These are phyloP conservation scores for Podila horticola DNA, from an alignment of 192 early-diverging fungal genomes.

Conservation along the genomic window DNA sequence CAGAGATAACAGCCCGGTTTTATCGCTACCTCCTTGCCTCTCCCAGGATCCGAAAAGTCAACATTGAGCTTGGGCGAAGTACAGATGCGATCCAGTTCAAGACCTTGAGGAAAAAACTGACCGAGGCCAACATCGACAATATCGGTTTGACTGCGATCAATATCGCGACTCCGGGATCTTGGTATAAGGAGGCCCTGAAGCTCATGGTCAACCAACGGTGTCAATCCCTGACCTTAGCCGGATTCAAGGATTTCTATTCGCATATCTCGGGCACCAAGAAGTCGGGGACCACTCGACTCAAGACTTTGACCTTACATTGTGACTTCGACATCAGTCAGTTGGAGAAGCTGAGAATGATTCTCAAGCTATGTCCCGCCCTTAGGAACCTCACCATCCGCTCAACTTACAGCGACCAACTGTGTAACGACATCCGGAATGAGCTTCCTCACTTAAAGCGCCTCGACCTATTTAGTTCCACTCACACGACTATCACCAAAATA, in stretches of 20 bases:
- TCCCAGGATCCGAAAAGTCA: too few species aligned
- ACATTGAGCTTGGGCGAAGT: too few species aligned
- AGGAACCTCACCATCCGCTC: neutral
- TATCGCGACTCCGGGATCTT: neutral
- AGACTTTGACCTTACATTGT: neutral
- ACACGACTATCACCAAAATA: neutral
- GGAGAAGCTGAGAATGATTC: neutral
- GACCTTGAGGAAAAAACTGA: too few species aligned
- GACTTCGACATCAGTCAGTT: neutral
- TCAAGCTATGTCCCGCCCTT: neutral
- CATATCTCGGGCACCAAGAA: neutral
- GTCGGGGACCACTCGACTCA: neutral
- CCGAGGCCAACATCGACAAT: neutral
- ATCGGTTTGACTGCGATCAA: neutral
- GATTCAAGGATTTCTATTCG: slow-evolving; percentile 4
- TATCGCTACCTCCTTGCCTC: too few species aligned
- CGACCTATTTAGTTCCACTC: neutral
- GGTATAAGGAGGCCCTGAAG: neutral
- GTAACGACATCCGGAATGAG: neutral
- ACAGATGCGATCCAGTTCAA: too few species aligned
- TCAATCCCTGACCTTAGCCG: neutral
- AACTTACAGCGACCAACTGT: neutral
- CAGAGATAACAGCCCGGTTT: too few species aligned
- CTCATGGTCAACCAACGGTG: slow-evolving; percentile 4
- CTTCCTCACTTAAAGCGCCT: neutral